A percentile compares a stretch with the other conserved stretches of the same genome.
Evolutionary conservation across 2,329 filamentous ascomycete genomes (phyloP).

Genomic region (Orbilia quercus): DNA sequence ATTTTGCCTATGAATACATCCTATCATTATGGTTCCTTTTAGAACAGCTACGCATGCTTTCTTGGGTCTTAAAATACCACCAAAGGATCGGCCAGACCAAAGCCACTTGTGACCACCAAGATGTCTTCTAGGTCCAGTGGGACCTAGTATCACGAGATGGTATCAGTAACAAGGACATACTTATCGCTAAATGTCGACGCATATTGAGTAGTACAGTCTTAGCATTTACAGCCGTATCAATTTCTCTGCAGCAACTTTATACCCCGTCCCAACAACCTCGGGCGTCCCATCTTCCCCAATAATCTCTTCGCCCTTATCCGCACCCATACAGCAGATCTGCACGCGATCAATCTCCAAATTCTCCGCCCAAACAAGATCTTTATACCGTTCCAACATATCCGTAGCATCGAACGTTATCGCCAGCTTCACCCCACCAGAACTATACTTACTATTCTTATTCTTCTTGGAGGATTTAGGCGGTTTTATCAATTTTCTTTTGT

Average conservation of each 20-base stretch:
- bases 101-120: no score
- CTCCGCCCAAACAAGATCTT: conserved; percentile 77
- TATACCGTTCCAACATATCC: conserved; percentile 70
- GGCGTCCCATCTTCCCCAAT: conserved; percentile 41
- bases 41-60: no score
- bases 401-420: conserved; percentile 67
- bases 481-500: conserved; percentile 59
- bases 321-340: conserved; percentile 88
- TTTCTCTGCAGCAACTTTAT: conserved; percentile 20
- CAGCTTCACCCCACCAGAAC: conserved; percentile 53
- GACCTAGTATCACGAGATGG: no score
- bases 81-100: no score
- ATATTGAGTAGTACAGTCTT: no score
- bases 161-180: no score
- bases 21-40: no score
- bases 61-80: no score
- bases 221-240: conserved; percentile 15
- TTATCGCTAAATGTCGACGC: no score
- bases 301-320: conserved; percentile 66
- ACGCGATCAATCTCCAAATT: conserved; percentile 76
- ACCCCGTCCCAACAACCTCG: conserved; percentile 44
- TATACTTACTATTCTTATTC: conserved; percentile 62
- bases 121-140: no score
- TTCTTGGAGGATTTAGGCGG: conserved; percentile 56
- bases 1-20: no score